Conservation (phyloP, 164 flowering plant genomes). For the Umbellularia californica region DNA sequence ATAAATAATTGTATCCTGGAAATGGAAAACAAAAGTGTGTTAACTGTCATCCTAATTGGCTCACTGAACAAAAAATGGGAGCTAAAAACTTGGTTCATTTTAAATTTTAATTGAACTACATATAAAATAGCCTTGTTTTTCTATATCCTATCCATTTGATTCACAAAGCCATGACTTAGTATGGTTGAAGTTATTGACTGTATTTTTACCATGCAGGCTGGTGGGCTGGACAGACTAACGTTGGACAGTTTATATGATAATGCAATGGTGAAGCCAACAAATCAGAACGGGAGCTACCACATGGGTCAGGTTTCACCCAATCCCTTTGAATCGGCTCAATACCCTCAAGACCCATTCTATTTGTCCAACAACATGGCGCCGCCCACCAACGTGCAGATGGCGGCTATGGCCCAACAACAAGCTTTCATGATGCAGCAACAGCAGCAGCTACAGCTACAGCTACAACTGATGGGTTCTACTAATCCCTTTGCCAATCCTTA, state of each 20-base stretch:
- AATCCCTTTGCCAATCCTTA: conserved; percentile 32
- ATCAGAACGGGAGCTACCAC: conserved; percentile 17
- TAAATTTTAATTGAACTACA: no score
- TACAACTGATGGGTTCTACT: not conserved
- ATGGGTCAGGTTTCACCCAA: conserved; percentile 22
- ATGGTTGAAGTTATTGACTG: not conserved
- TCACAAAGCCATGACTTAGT: no score
- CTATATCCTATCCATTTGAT: no score
- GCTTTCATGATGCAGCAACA: conserved; percentile 23
- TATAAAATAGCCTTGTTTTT: no score
- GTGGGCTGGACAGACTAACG: conserved; percentile 33
- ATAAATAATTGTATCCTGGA: no score
- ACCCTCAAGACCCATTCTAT: conserved; percentile 20
- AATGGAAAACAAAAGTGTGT: no score
- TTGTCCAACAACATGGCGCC: conserved; percentile 19
- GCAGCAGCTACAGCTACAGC: conserved; percentile 13
- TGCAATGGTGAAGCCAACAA: conserved; percentile 22
- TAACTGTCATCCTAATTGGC: no score
- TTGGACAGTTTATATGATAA: conserved; percentile 40
- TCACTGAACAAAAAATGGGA: no score
- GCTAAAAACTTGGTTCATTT: no score
- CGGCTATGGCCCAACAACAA: conserved; percentile 24
- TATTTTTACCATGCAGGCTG: conserved; percentile 25
- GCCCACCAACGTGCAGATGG: conserved; percentile 25
- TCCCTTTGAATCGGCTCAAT: conserved; percentile 28